Percentiles rank a stretch among this genome's conserved stretches.
phyloP scores from a whole-genome alignment of 768 basidiomycete species.

The Tricholoma hemisulphureum region DNA sequence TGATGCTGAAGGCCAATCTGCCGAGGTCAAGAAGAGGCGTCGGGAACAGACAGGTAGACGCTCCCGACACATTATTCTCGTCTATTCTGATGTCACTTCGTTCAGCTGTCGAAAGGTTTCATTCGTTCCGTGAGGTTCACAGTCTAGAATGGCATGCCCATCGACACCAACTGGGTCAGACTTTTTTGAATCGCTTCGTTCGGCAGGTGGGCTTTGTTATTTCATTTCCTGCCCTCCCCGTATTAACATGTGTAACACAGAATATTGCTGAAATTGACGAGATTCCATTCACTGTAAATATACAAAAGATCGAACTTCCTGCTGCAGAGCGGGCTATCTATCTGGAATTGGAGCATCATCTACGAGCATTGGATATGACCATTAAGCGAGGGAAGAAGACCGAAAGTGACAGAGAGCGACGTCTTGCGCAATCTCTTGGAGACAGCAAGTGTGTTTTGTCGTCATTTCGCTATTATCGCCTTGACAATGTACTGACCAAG shows the following conservation, averaged over 20 bases:
- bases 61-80: not conserved
- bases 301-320: slow-evolving; percentile 70
- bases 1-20: slow-evolving; percentile 75
- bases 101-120: slow-evolving; percentile 86
- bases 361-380: slow-evolving; percentile 89
- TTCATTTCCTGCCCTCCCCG: not conserved
- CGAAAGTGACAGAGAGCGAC: slow-evolving; percentile 85
- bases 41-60: slow-evolving; percentile 80
- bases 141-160: slow-evolving; percentile 91
- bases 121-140: slow-evolving; percentile 94
- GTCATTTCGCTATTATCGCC: not conserved
- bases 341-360: slow-evolving; percentile 89
- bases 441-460: slow-evolving; percentile 71
- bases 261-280: slow-evolving; percentile 97
- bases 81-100: slow-evolving; percentile 14
- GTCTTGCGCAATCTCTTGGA: slow-evolving; percentile 83
- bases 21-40: slow-evolving; percentile 75
- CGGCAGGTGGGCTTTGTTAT: slow-evolving; percentile 60
- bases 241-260: slow-evolving; percentile 36
- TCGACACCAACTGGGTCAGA: slow-evolving; percentile 78
- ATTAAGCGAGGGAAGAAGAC: slow-evolving; percentile 59
- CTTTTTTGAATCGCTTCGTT: slow-evolving; percentile 78
- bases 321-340: slow-evolving; percentile 95
- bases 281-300: slow-evolving; percentile 72
- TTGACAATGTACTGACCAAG: not conserved